Percentiles rank a stretch among this genome's conserved stretches.
These are phyloP conservation scores for Xylaria scruposa DNA, from an alignment of 495 filamentous ascomycete species.

Conservation along the genomic window DNA sequence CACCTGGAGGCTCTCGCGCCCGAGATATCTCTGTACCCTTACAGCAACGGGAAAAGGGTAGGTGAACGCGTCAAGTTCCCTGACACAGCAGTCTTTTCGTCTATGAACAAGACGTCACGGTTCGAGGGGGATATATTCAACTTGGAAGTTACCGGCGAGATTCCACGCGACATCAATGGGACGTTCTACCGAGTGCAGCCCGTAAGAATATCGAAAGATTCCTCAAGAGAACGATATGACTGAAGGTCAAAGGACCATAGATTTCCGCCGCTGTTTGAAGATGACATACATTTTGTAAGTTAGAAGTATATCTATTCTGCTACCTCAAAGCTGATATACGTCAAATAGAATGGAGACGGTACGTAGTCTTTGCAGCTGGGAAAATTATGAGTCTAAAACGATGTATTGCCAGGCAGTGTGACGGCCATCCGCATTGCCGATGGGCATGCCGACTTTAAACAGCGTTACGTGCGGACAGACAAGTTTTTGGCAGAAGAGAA, in stretches of 20 bases:
- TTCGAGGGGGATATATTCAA: slow-evolving; percentile 57
- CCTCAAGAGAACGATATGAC: slow-evolving; percentile 5
- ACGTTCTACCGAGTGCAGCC: slow-evolving; percentile 63
- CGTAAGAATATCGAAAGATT: slow-evolving; percentile 22
- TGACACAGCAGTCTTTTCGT: slow-evolving; percentile 51
- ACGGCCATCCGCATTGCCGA: slow-evolving; percentile 59
- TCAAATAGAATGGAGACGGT: slow-evolving; percentile 39
- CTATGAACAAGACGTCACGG: slow-evolving; percentile 55
- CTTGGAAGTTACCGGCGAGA: slow-evolving; percentile 56
- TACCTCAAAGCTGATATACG: neutral
- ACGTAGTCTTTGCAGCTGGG: slow-evolving; percentile 17
- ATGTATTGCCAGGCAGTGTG: slow-evolving; percentile 46
- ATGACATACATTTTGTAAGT: slow-evolving; percentile 57
- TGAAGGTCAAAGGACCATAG: slow-evolving; percentile 42
- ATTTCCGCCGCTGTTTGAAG: slow-evolving; percentile 61
- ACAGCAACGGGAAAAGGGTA: slow-evolving; percentile 43
- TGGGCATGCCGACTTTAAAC: slow-evolving; percentile 57
- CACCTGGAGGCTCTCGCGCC: slow-evolving; percentile 52
- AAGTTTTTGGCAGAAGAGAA: slow-evolving; percentile 51
- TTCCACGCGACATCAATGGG: slow-evolving; percentile 58
- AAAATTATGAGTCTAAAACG: neutral
- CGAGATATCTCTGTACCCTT: slow-evolving; percentile 44
- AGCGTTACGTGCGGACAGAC: slow-evolving; percentile 62
- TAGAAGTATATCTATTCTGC: neutral
- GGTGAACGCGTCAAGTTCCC: slow-evolving; percentile 54